Evolutionary conservation across 148 eudicot genomes (phyloP).

Genomic region (Rhododendron kiyosumense): DNA sequence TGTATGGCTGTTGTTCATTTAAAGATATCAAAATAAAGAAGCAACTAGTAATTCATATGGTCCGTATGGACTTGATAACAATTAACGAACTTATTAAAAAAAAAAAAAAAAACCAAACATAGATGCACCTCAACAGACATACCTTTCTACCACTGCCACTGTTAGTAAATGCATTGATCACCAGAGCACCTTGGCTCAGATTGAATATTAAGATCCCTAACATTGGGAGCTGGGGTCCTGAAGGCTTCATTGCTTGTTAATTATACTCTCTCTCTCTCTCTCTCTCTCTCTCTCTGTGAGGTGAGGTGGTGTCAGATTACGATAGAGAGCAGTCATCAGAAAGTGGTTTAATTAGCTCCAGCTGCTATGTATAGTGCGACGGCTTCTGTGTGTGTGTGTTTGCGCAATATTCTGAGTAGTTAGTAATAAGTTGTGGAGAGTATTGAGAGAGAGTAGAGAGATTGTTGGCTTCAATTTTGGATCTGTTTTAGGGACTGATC

Average conservation of each 20-base stretch:
- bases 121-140: neutral
- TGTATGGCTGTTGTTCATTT: constrained; percentile 43
- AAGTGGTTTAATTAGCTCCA: neutral
- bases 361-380: too few species aligned
- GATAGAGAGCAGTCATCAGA: neutral
- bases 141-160: constrained; percentile 38
- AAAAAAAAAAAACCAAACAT: neutral
- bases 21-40: neutral
- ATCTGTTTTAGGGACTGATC: neutral
- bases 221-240: neutral
- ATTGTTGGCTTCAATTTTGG: constrained; percentile 14
- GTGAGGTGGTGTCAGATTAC: neutral
- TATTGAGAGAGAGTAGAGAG: neutral
- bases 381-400: neutral
- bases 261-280: neutral
- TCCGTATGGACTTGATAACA: neutral
- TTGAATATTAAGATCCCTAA: constrained; percentile 5
- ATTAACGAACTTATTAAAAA: neutral
- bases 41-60: neutral
- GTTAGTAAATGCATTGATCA: constrained; percentile 20
- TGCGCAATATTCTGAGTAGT: neutral
- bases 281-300: neutral
- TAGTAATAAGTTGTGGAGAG: neutral
- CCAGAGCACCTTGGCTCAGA: constrained; percentile 16
- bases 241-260: constrained; percentile 8